A percentile compares a stretch with the other conserved stretches of the same genome.
Conservation (phyloP, 208 protist genomes). For the Trypanosoma theileri region DNA sequence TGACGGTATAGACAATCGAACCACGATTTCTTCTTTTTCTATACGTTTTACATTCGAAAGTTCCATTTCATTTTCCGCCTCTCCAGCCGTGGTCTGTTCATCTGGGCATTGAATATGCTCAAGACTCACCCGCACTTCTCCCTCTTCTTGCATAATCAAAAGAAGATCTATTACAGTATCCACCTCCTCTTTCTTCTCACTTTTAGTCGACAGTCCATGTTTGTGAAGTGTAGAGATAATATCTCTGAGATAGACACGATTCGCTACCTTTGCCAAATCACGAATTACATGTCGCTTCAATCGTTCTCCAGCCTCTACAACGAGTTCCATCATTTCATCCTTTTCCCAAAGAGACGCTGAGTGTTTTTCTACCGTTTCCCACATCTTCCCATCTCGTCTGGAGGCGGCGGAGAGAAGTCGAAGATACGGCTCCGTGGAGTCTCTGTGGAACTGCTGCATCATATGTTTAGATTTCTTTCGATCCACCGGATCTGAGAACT, state of each 20-base stretch:
- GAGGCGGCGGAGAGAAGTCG: slow-evolving; percentile 15
- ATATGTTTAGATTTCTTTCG: slow-evolving; percentile 20
- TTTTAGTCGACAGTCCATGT: not conserved
- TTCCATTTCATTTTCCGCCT: too few species aligned
- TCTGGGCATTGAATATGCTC: slow-evolving; percentile 1
- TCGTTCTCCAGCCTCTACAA: slow-evolving; percentile 14
- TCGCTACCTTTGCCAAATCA: slow-evolving; percentile 39
- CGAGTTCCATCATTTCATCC: slow-evolving; percentile 17
- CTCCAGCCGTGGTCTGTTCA: not conserved
- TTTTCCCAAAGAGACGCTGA: slow-evolving; percentile 13
- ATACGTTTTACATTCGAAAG: not conserved
- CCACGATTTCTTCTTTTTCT: slow-evolving; percentile 1
- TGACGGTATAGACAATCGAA: slow-evolving; percentile 13
- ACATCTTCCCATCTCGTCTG: slow-evolving; percentile 30
- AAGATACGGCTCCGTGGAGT: slow-evolving; percentile 23
- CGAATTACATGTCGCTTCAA: slow-evolving; percentile 41
- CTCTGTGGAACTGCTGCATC: slow-evolving; percentile 14
- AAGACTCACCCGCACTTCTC: slow-evolving; percentile 20
- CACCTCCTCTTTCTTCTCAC: not conserved
- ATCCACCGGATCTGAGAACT: slow-evolving; percentile 1
- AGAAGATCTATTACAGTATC: slow-evolving; percentile 29
- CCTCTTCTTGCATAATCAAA: slow-evolving; percentile 39
- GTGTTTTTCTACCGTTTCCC: slow-evolving; percentile 4
- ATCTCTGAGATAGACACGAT: slow-evolving; percentile 32
- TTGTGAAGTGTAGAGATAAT: slow-evolving; percentile 21